These are phyloP conservation scores for Kodamaea fungicola DNA, from an alignment of 1,139 yeast species.

Conservation along the genomic window DNA sequence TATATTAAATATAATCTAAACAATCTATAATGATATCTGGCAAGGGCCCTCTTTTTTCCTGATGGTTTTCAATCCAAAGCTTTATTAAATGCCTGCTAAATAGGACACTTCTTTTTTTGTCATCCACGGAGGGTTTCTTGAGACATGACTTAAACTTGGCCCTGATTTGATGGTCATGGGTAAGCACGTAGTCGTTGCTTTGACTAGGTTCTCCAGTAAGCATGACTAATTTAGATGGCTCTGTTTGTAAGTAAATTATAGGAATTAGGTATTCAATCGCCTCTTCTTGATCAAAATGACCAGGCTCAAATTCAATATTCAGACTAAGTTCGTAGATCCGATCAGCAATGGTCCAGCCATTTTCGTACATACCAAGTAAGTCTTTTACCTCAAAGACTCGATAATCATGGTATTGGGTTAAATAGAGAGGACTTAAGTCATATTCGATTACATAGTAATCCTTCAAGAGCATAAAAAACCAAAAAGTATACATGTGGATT, in stretches of 20 bases:
- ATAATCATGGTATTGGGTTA: constrained; percentile 13
- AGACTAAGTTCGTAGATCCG: constrained; percentile 12
- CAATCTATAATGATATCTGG: constrained; percentile 11
- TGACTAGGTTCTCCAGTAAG: constrained; percentile 8
- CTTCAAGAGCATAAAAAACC: constrained; percentile 36
- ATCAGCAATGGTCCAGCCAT: constrained; percentile 22
- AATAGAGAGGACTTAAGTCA: constrained; percentile 23
- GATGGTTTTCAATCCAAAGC: constrained; percentile 21
- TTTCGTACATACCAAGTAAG: constrained; percentile 13
- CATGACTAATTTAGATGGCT: constrained; percentile 6
- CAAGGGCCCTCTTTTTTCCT: constrained; percentile 11
- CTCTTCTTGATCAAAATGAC: constrained; percentile 18
- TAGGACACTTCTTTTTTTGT: constrained; percentile 11
- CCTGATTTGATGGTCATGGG: constrained; percentile 14
- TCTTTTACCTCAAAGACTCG: constrained; percentile 12
- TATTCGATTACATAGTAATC: constrained; percentile 22
- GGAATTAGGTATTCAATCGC: constrained; percentile 21
- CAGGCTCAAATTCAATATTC: constrained; percentile 8
- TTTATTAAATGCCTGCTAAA: constrained; percentile 18
- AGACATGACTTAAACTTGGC: constrained; percentile 18
- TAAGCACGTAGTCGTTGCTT: constrained; percentile 5
- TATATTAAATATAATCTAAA: background rate
- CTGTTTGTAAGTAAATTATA: constrained; percentile 11
- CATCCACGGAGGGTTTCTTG: constrained; percentile 13
- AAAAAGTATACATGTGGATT: constrained; percentile 35